Base-by-base conservation (phyloP, 805 yeast genomes). In the Limtongia smithiae region DNA sequence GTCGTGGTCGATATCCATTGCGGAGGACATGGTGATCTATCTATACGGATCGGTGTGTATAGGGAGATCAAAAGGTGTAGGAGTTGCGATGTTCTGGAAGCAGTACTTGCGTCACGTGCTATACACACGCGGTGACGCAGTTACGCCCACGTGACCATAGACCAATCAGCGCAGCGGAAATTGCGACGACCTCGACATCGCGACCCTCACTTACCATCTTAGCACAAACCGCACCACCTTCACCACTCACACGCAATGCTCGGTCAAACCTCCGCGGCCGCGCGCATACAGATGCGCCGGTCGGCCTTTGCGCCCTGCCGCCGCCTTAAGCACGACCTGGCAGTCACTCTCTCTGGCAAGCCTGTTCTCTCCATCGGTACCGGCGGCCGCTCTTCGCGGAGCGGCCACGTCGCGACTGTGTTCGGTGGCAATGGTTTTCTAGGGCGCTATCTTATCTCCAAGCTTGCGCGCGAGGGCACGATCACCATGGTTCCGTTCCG, bases 401-500 rank as follows among this genome's bases (percentile, higher is more conserved):
- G 91, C 7, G 95, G 95, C 2, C 85, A 81, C 69, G 85, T 90
- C 3, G 95, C 90, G 20, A 85, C 95, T 1, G 93, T 87, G 2
- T 87, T 87, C 63, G 95, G 95, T 8, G 85, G 83, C 32, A 71
- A 82, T 40, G 95, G 95, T 1, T 81, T 83, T 66, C 70, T 87
- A 51, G 95, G 95, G 40, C 78, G 87, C 41, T 77, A 83, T 58
- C 67, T 87, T 54, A 76, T 79, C 17, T 71, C 90, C 31, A 83
- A 82, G 63, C 72, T 87, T 60, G 95, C 91, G 54, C 76, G 82
- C 63, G 88, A 86, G 64, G 95, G 95, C 55, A 87, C 94, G 25
- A 68, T 76, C 46, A 80, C 83, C 7, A 79, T 85, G 43, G 82
- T 79, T 20, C 95, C 95, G n/a, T 86, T 65, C 72, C 76, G 95